These are phyloP conservation scores for Wickerhamiella nectarea DNA, from an alignment of 805 yeast genomes.

Conservation along the genomic window DNA sequence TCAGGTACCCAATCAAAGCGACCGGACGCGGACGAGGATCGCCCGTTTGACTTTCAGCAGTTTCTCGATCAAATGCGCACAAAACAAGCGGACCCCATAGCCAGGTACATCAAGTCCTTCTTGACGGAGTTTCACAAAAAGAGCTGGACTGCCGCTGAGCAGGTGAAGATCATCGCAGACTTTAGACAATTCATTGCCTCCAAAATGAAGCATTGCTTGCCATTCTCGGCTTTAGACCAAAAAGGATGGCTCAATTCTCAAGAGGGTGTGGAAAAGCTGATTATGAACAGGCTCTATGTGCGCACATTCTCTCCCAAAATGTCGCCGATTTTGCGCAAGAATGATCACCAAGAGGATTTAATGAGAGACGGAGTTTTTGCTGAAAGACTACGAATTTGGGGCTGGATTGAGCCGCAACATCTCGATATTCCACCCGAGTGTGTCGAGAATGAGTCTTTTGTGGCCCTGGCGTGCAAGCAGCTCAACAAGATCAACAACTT, in stretches of 20 bases:
- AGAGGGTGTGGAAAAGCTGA: slow-evolving; percentile 84
- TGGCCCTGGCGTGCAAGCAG: slow-evolving; percentile 57
- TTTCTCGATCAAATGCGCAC: slow-evolving; percentile 60
- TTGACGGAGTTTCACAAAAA: slow-evolving; percentile 58
- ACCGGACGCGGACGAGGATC: slow-evolving; percentile 20
- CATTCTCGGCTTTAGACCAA: slow-evolving; percentile 55
- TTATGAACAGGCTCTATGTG: slow-evolving; percentile 74
- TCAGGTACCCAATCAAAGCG: background rate
- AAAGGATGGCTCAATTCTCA: slow-evolving; percentile 54
- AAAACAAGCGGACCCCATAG: slow-evolving; percentile 76
- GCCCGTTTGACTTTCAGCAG: slow-evolving; percentile 66
- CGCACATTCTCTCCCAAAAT: slow-evolving; percentile 70
- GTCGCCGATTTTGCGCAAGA: slow-evolving; percentile 33
- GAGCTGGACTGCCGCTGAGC: slow-evolving; percentile 64
- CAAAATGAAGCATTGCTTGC: slow-evolving; percentile 36
- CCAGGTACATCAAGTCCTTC: slow-evolving; percentile 74
- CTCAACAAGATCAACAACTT: slow-evolving; percentile 64
- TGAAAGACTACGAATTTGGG: slow-evolving; percentile 44
- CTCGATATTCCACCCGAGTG: slow-evolving; percentile 53
- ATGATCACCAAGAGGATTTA: slow-evolving; percentile 50
- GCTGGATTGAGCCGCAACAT: slow-evolving; percentile 62
- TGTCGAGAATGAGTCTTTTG: slow-evolving; percentile 38
- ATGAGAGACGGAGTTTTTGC: slow-evolving; percentile 41
- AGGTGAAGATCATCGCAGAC: slow-evolving; percentile 60
- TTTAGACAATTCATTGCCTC: slow-evolving; percentile 55